Base-by-base conservation (phyloP, 2,329 filamentous ascomycete species). In the Trichoderma sp. region DNA sequence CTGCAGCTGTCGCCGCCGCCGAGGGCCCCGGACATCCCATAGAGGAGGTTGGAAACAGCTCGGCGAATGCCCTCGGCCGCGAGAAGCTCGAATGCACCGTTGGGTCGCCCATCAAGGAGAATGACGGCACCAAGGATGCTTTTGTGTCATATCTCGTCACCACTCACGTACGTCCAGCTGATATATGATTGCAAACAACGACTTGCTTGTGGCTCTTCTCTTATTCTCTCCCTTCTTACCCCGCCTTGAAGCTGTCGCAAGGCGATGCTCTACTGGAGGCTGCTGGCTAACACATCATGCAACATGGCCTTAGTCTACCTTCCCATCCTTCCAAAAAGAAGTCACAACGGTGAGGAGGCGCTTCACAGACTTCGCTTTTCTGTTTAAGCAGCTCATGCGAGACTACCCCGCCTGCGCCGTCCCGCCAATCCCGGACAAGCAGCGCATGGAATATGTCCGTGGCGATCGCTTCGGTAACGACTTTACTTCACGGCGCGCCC, bases 391-490 rank as follows among this genome's bases (percentile, higher is more conserved):
- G 37, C 89, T 99, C 63, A 89, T 86, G 72, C 90, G 90, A 77
- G 94, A 97, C 79, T 98, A 93, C 76, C 93, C 94, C 70, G 92
- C 93, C 82, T 93, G 91, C 80, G 96, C 96, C 59, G 93, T 99
- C 4, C 96, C 96, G 34, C 96, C 96, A 58, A 85, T 99, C 66
- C 96, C 96, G 65, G 96, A 98, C 82, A 99, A 98, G 85, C 95
- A 98, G 84, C 96, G 96, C 81, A 97, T 99, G 92, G 94, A 97
- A 77, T 98, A 98, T 77, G 96, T 98, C 63, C 92, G 94, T 43
- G 96, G 96, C 74, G 95, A 98, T 83, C 91, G 96, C 71, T 99
- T 99, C 80, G 94, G 94, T 10, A 82, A 90, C 60, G 96, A 98
- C 81, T 99, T 99, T 79, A 99, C 94, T 39, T 85, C 89, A 56